phyloP scores from a whole-genome alignment of 1,139 yeast genomes.

The Lodderomyces orthopsilosis region DNA sequence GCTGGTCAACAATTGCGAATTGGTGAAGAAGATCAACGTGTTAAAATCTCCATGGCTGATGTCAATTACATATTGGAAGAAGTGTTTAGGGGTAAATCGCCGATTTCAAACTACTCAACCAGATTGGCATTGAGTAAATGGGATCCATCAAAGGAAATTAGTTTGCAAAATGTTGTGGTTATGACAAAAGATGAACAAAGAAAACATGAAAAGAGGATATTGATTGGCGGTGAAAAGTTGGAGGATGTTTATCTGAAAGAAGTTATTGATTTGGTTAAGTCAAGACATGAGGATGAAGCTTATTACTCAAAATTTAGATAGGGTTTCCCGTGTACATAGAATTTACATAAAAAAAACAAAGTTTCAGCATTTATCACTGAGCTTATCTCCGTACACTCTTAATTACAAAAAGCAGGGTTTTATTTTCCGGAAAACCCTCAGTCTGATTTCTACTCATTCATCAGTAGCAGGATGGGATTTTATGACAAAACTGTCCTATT shows the following conservation, averaged over 20 bases:
- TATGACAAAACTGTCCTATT: too few relatives aligned
- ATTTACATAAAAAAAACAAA: neutral
- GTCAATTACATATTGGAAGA: slow-evolving; percentile 88
- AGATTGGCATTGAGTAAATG: slow-evolving; percentile 78
- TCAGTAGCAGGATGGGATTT: too few relatives aligned
- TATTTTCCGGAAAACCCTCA: too few relatives aligned
- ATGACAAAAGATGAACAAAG: slow-evolving; percentile 88
- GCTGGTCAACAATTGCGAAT: slow-evolving; percentile 85
- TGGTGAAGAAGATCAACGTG: slow-evolving; percentile 64
- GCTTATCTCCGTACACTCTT: too few relatives aligned
- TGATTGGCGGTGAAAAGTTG: slow-evolving; percentile 60
- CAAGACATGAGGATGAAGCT: slow-evolving; percentile 69
- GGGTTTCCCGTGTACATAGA: neutral
- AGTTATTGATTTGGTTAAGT: slow-evolving; percentile 55
- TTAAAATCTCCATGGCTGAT: slow-evolving; percentile 70
- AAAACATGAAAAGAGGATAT: slow-evolving; percentile 69
- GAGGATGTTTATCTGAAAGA: slow-evolving; percentile 64
- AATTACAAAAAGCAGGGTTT: too few relatives aligned
- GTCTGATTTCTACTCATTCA: too few relatives aligned
- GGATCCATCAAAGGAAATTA: slow-evolving; percentile 61
- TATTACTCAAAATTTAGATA: slow-evolving; percentile 56
- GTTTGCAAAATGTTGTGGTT: slow-evolving; percentile 74
- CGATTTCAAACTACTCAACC: slow-evolving; percentile 80
- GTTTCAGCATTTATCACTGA: too few relatives aligned
- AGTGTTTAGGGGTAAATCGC: slow-evolving; percentile 87